These are phyloP conservation scores for Arachnomyces sp. DNA, from an alignment of 2,329 filamentous ascomycete species.

Conservation along the genomic window DNA sequence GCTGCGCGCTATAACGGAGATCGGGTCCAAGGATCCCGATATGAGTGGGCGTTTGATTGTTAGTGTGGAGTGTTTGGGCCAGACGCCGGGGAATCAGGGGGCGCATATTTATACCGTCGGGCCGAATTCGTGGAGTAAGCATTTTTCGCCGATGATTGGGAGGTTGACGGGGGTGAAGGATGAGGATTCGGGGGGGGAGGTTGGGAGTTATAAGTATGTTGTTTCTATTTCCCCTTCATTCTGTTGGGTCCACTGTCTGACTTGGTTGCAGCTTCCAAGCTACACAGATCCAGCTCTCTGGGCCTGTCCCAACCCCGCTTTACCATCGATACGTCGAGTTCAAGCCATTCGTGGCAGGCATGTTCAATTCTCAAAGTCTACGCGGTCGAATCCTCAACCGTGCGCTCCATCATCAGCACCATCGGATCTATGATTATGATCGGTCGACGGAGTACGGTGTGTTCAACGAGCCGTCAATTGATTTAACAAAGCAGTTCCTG, in stretches of 20 bases:
- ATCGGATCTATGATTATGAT: conserved; percentile 82
- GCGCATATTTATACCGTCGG: conserved; percentile 71
- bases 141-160: conserved; percentile 84
- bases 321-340: conserved; percentile 95
- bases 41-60: conserved; percentile 64
- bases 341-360: conserved; percentile 75
- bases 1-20: conserved; percentile 58
- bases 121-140: conserved; percentile 67
- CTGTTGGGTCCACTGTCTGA: not conserved
- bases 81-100: conserved; percentile 56
- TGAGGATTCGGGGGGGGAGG: conserved; percentile 49
- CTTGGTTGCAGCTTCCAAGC: conserved; percentile 88
- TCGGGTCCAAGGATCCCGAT: conserved; percentile 53
- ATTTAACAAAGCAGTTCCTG: conserved; percentile 71
- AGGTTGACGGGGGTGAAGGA: conserved; percentile 65
- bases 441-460: conserved; percentile 62
- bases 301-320: conserved; percentile 68
- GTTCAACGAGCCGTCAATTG: conserved; percentile 57
- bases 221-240: not conserved
- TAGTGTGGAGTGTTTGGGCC: conserved; percentile 69
- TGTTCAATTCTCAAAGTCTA: conserved; percentile 73
- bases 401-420: conserved; percentile 82
- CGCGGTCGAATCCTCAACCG: conserved; percentile 73
- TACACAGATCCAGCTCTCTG: conserved; percentile 77
- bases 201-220: conserved; percentile 67